Percentiles rank a stretch among this genome's conserved stretches.
Conservation (phyloP, 352 stramenopile species). For the Pythium aphanidermatum region DNA sequence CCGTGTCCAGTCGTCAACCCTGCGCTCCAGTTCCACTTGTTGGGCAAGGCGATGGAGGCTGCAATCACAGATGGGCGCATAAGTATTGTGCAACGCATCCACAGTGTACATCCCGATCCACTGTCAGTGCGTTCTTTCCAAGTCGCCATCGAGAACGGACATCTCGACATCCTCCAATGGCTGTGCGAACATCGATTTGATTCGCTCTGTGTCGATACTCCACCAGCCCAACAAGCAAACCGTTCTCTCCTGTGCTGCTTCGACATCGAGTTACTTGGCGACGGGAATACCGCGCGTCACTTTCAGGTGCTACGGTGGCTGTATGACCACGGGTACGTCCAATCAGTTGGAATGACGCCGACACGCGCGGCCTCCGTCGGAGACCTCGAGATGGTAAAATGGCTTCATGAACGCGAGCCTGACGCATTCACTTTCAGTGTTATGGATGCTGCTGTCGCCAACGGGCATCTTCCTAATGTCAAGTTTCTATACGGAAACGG, state of each 20-base stretch:
- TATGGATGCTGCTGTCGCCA: slow-evolving; percentile 2
- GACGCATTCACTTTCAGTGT: neutral
- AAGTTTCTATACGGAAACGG: slow-evolving; percentile 1
- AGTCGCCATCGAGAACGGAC: slow-evolving; percentile 1
- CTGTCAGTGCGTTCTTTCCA: slow-evolving; percentile 8
- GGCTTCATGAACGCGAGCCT: slow-evolving; percentile 1
- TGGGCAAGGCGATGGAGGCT: slow-evolving; percentile 7
- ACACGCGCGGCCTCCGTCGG: slow-evolving; percentile 1
- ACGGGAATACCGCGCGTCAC: neutral
- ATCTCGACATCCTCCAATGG: slow-evolving; percentile 16
- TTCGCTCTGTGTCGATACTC: slow-evolving; percentile 9
- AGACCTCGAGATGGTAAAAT: slow-evolving; percentile 14
- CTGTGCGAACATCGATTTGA: slow-evolving; percentile 11
- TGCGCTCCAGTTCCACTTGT: slow-evolving; percentile 6
- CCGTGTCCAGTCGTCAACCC: slow-evolving; percentile 5
- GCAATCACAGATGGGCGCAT: slow-evolving; percentile 12
- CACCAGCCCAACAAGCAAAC: neutral
- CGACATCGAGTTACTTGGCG: neutral
- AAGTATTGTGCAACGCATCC: slow-evolving; percentile 4
- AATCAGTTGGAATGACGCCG: slow-evolving; percentile 1
- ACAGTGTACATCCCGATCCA: slow-evolving; percentile 4
- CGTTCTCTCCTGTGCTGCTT: slow-evolving; percentile 10
- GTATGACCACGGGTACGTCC: slow-evolving; percentile 4
- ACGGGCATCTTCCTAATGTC: slow-evolving; percentile 3
- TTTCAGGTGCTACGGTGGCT: slow-evolving; percentile 14